Percentiles rank a stretch among this genome's conserved stretches.
These are phyloP conservation scores for Parafenestella ontariensis DNA, from an alignment of 2,329 filamentous ascomycete genomes.

Conservation along the genomic window DNA sequence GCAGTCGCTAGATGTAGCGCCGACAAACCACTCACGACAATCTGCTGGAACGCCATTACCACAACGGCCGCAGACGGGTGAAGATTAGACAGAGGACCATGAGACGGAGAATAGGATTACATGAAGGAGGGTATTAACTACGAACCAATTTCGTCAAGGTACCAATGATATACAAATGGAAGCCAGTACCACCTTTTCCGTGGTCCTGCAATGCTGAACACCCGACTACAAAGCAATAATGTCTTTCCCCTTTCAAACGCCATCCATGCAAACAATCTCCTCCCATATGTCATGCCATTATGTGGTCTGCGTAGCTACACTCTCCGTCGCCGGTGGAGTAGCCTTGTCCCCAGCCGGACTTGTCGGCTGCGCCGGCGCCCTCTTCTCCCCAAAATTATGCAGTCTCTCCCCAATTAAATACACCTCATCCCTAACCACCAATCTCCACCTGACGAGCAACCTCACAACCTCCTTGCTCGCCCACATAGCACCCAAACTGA, in stretches of 20 bases:
- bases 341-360: neutral
- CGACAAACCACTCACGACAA: neutral
- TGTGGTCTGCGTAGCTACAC: neutral
- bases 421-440: constrained; percentile 88
- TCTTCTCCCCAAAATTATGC: constrained; percentile 84
- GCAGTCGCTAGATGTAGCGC: neutral
- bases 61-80: neutral
- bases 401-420: constrained; percentile 93
- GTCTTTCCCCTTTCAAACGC: neutral
- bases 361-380: constrained; percentile 14
- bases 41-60: neutral
- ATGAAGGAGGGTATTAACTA: neutral
- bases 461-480: constrained; percentile 59
- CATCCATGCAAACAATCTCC: neutral
- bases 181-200: neutral
- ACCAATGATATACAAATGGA: neutral
- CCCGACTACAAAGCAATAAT: neutral
- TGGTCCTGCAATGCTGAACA: neutral
- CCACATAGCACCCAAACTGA: constrained; percentile 56
- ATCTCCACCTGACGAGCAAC: constrained; percentile 77
- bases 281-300: neutral
- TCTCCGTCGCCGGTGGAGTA: neutral
- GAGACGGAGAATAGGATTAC: neutral
- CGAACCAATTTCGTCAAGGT: neutral
- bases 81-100: neutral